Evolutionary conservation across 306 rosid genomes (phyloP).

Genomic region (Gastrolobium villosum): DNA sequence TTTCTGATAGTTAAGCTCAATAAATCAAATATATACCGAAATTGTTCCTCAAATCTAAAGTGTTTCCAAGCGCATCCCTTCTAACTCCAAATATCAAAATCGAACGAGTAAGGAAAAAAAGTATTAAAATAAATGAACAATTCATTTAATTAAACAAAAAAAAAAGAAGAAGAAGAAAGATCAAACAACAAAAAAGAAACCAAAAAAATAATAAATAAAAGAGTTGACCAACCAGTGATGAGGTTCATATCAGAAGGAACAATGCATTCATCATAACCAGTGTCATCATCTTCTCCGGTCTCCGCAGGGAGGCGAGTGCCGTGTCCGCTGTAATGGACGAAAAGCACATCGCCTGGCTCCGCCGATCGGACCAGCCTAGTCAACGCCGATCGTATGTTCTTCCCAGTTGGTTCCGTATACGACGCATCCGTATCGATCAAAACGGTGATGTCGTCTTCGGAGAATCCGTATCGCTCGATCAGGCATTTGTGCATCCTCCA

Average conservation of each 20-base stretch:
- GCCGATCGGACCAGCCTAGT: slow-evolving; percentile 67
- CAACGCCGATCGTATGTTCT: slow-evolving; percentile 72
- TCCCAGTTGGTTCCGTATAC: slow-evolving; percentile 80
- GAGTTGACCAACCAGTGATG: slow-evolving; percentile 73
- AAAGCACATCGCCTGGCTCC: slow-evolving; percentile 65
- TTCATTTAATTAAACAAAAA: not conserved
- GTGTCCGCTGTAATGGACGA: slow-evolving; percentile 91
- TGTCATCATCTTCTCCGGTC: slow-evolving; percentile 95
- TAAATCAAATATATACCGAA: no score
- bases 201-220: not conserved
- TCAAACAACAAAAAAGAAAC: not conserved
- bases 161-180: no score
- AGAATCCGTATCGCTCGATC: slow-evolving; percentile 70
- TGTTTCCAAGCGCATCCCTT: no score
- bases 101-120: no score
- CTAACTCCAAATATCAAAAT: no score
- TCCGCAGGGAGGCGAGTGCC: slow-evolving; percentile 99
- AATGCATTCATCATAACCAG: slow-evolving; percentile 95
- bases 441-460: slow-evolving; percentile 72
- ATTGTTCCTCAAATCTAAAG: no score
- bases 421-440: slow-evolving; percentile 83
- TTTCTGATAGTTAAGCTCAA: no score
- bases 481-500: slow-evolving; percentile 69
- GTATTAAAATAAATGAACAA: not conserved
- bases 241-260: slow-evolving; percentile 97